Base-by-base conservation (phyloP, 345 rosid genomes). In the Eucalyptus globulus region DNA sequence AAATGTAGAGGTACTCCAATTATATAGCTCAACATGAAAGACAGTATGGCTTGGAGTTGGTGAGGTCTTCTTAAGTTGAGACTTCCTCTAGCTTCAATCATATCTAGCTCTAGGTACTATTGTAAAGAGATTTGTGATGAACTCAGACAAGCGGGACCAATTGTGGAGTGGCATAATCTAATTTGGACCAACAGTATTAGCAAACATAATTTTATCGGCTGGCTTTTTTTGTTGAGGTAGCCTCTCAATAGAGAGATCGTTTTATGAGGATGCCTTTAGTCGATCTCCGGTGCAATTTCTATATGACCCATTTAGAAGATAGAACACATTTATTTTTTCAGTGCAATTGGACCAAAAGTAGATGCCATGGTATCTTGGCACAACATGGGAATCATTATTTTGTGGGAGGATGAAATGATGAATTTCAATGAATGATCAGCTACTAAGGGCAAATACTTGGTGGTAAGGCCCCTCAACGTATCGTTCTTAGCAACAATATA, bases 111-210 rank as follows among this genome's bases (percentile, higher is more conserved):
- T 65, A n/a, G 40, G 76, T 14, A 14, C 19, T 7, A 16, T 65
- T n/a, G 19, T n/a, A n/a, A 65, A 9, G 37, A 65, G 37, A n/a
- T n/a, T 65, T 7, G 19, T n/a, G 62, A 56, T 8, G 6, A n/a
- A n/a, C 76, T 65, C 2, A n/a, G 6, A 65, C 76, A 14, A 8
- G 76, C 1, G 2, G 37, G 37, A 14, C 2, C 10, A 15, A 65
- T n/a, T n/a, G 40, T 65, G 40, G 37, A 65, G 40, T n/a, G 76
- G 40, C 76, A 65, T 65, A 65, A 65, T 3, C 14, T n/a, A 14
- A 65, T n/a, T 1, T 65, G 76, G 76, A 65, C 76, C 0, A n/a
- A 1, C 0, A 0, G 11, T 15, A n/a, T 65, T 0, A 65, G 3
- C 40, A 7, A 65, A 65, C 21, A 65, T 8, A n/a, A 65, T 65